A percentile compares a stretch with the other conserved stretches of the same genome.
Conservation (phyloP, 108 stramenopile species). For the Fistulifera solaris region DNA sequence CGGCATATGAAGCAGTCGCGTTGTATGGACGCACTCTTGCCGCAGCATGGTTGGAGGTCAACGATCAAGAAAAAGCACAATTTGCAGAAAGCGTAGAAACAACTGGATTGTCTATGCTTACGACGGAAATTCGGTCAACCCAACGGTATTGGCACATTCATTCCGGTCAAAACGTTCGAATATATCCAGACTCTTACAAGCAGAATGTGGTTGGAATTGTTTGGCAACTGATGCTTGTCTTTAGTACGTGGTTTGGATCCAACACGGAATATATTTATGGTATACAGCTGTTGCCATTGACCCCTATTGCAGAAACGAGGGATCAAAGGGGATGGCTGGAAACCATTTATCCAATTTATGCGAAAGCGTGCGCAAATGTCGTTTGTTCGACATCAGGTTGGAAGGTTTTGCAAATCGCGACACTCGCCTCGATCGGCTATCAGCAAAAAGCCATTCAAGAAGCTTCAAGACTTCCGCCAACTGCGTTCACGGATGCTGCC, state of each 20-base stretch:
- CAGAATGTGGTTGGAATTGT: constrained; percentile 66
- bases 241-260: constrained; percentile 70
- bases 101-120: constrained; percentile 57
- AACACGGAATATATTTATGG: constrained; percentile 59
- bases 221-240: constrained; percentile 62
- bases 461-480: constrained; percentile 30
- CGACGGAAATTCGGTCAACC: constrained; percentile 79
- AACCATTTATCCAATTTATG: constrained; percentile 67
- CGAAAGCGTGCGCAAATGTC: constrained; percentile 18
- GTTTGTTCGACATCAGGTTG: constrained; percentile 56
- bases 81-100: background rate
- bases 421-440: constrained; percentile 67
- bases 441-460: constrained; percentile 37
- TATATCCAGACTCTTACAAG: constrained; percentile 50
- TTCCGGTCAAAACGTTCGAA: constrained; percentile 19
- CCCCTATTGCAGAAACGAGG: constrained; percentile 73
- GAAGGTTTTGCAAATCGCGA: constrained; percentile 48
- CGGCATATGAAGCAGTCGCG: constrained; percentile 87
- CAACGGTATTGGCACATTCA: constrained; percentile 85
- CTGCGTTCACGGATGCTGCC: constrained; percentile 54
- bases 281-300: constrained; percentile 84
- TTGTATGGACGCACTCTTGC: constrained; percentile 77
- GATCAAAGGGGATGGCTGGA: constrained; percentile 74
- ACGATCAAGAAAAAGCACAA: background rate
- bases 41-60: constrained; percentile 6